Conservation (phyloP, 2,329 filamentous ascomycete genomes). For the Penicillium psychrosexuale region DNA sequence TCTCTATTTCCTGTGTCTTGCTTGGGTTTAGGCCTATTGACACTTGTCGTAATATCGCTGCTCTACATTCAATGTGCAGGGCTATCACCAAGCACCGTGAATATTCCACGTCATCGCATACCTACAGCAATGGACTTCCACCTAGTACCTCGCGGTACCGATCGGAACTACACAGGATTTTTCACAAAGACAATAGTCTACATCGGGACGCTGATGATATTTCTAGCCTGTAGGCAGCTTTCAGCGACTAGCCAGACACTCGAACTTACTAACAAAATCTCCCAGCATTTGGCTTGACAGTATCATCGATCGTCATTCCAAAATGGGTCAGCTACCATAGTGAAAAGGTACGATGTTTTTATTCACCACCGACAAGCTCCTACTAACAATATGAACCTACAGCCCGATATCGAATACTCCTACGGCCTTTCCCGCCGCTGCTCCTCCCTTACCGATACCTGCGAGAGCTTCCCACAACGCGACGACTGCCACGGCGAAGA, state of each 20-base stretch:
- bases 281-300: conserved; percentile 45
- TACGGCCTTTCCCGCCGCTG: conserved; percentile 81
- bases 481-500: conserved; percentile 65
- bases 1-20: background rate
- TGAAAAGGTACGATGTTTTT: conserved; percentile 35
- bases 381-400: background rate
- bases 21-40: background rate
- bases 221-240: conserved; percentile 41
- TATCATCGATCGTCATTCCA: conserved; percentile 47
- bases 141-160: conserved; percentile 43
- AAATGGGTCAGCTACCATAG: conserved; percentile 50
- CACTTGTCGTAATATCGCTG: background rate
- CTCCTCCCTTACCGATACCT: conserved; percentile 60
- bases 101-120: background rate
- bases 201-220: conserved; percentile 42
- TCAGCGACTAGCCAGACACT: background rate
- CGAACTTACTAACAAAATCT: background rate
- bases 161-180: conserved; percentile 48
- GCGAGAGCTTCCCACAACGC: conserved; percentile 60
- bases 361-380: background rate
- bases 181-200: conserved; percentile 51
- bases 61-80: conserved; percentile 3
- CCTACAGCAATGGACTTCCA: conserved; percentile 40
- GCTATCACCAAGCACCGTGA: background rate
- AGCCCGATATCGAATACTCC: conserved; percentile 58